Evolutionary conservation across 2,329 filamentous ascomycete genomes (phyloP).

Genomic region (Aureobasidium sp.): DNA sequence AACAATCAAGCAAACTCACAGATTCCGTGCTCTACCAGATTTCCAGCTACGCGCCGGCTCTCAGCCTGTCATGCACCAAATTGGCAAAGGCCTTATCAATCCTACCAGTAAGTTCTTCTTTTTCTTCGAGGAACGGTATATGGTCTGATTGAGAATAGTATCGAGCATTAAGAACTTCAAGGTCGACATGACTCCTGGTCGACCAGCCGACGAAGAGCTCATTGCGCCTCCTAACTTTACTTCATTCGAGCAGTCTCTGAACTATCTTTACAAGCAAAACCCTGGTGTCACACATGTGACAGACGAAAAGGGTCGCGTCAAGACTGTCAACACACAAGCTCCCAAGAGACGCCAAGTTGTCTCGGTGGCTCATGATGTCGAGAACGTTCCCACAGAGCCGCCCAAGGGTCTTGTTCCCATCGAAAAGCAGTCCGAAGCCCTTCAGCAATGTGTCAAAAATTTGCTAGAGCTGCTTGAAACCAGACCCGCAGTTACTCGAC

Average conservation of each 20-base stretch:
- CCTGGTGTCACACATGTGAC: constrained; percentile 13
- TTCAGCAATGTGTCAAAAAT: constrained; percentile 57
- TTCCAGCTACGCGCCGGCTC: constrained; percentile 51
- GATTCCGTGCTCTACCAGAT: constrained; percentile 78
- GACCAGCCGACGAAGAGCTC: constrained; percentile 57
- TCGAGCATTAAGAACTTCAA: constrained; percentile 58
- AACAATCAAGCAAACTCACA: constrained; percentile 69
- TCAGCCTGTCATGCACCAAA: constrained; percentile 57
- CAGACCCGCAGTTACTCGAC: constrained; percentile 79
- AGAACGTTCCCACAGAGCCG: constrained; percentile 53
- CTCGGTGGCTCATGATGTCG: constrained; percentile 55
- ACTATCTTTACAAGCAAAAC: constrained; percentile 18
- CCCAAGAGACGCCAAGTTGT: constrained; percentile 53
- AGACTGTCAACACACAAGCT: constrained; percentile 32
- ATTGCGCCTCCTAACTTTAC: constrained; percentile 37
- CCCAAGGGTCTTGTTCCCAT: constrained; percentile 50
- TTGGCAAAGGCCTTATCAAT: constrained; percentile 57
- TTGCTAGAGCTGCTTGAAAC: constrained; percentile 61
- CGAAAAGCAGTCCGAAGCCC: constrained; percentile 27
- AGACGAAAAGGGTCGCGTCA: constrained; percentile 13
- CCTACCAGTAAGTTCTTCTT: constrained; percentile 38
- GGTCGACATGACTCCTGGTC: constrained; percentile 56
- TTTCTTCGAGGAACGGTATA: not conserved
- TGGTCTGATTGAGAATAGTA: constrained; percentile 32
- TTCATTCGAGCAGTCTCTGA: constrained; percentile 23